Base-by-base conservation (phyloP, 768 basidiomycete genomes). In the Xerocomus spinulosus region DNA sequence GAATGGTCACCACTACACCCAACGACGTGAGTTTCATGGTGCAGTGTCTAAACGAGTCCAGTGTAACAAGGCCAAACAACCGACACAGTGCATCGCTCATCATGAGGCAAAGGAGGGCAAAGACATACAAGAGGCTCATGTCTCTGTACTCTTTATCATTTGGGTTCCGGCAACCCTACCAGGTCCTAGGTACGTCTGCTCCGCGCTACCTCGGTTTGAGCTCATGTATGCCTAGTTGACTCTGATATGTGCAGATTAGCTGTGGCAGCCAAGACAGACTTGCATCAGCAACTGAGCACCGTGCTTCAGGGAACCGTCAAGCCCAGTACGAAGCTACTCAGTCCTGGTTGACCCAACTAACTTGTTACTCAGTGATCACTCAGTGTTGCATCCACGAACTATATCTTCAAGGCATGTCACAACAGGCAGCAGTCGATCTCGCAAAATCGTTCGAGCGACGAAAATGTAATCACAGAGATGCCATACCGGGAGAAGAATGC, bases 21-120 rank as follows among this genome's bases (percentile, higher is more conserved):
- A 55, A 35, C 36, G 25, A 9, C 40, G 23, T 38, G 33, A 60
- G 26, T 28, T 28, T 28, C 26, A 28, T 28, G 26, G 26, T 28
- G 26, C 6, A 5, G 10, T 5, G 26, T 28, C n/a, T 28, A 28
- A 10, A 28, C 10, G 26, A 28, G 26, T 28, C 30, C 34, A 34
- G 43, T 26, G 52, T 24, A 67, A 64, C 59, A 61, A 34, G 7
- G 33, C 53, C 53, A 68, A 65, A 68, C 44, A 67, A 52, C 42
- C 29, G 9, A 30, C 29, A 3, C 14, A 21, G 14, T 24, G 5
- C 17, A 14, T n/a, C n/a, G 34, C 18, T 33, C 48, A 66, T 56
- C 30, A 99, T 99, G 96, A 77, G 93, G 46, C 92, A 96, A 71
- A 96, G 91, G 70, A 79, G 96, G 64, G 92, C 93, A 23, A 99